Percentiles rank a stretch among this genome's conserved stretches.
Evolutionary conservation across 2,329 filamentous ascomycete genomes (phyloP).

Genomic region (Davidsoniella neocaledoniae): DNA sequence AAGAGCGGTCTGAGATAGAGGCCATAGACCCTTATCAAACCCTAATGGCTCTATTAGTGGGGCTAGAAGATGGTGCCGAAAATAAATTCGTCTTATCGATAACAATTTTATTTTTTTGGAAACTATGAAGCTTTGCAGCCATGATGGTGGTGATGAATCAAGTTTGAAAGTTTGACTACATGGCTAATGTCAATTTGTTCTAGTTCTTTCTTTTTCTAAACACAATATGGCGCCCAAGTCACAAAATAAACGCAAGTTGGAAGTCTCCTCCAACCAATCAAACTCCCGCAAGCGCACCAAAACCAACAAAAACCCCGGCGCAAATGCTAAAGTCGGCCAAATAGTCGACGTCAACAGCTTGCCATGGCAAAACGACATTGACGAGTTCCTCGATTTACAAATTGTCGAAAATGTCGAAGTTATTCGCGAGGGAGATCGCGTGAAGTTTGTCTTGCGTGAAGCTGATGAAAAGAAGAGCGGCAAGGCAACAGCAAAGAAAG

Average conservation of each 20-base stretch:
- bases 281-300: conserved; percentile 8
- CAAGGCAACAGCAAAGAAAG: conserved; percentile 29
- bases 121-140: too few species aligned
- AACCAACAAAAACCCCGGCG: conserved; percentile 7
- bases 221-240: conserved; percentile 1
- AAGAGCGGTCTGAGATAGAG: too few species aligned
- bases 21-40: too few species aligned
- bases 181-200: too few species aligned
- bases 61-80: too few species aligned
- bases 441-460: conserved; percentile 35
- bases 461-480: conserved; percentile 41
- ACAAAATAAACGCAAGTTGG: conserved; percentile 8
- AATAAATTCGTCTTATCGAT: too few species aligned
- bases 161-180: too few species aligned
- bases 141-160: too few species aligned
- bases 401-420: conserved; percentile 85
- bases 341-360: conserved; percentile 29
- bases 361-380: conserved; percentile 61
- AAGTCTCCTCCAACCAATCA: background rate
- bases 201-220: too few species aligned
- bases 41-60: too few species aligned
- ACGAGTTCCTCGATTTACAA: conserved; percentile 82
- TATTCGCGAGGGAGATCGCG: conserved; percentile 43
- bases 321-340: conserved; percentile 18
- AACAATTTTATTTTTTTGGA: too few species aligned